phyloP scores from a whole-genome alignment of 2,329 filamentous ascomycete genomes.

The Exutisphaerella laricina region DNA sequence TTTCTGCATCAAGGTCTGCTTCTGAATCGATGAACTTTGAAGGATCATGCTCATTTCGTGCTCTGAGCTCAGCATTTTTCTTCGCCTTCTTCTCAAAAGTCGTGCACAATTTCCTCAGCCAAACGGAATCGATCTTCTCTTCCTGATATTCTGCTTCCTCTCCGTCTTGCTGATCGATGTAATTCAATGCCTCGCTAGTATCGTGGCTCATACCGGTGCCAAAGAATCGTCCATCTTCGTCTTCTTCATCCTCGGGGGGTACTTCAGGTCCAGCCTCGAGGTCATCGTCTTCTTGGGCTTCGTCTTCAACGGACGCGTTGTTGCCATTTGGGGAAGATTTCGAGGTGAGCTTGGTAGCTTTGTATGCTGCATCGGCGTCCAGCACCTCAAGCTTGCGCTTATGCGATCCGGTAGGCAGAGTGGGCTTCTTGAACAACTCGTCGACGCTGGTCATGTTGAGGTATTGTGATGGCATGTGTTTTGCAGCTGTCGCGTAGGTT shows the following conservation, averaged over 20 bases:
- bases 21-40: slow-evolving; percentile 78
- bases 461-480: too few species aligned
- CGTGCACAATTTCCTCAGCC: slow-evolving; percentile 75
- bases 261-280: slow-evolving; percentile 34
- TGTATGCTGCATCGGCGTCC: slow-evolving; percentile 54
- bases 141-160: slow-evolving; percentile 45
- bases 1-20: slow-evolving; percentile 81
- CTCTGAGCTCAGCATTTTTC: slow-evolving; percentile 83
- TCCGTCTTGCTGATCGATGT: slow-evolving; percentile 64
- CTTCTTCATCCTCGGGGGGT: slow-evolving; percentile 54
- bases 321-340: slow-evolving; percentile 44
- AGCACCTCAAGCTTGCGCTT: slow-evolving; percentile 57
- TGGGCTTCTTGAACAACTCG: slow-evolving; percentile 57
- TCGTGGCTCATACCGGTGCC: slow-evolving; percentile 80
- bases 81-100: slow-evolving; percentile 87
- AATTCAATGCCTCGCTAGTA: slow-evolving; percentile 80
- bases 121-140: slow-evolving; percentile 75
- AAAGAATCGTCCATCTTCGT: slow-evolving; percentile 93
- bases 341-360: slow-evolving; percentile 50
- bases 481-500: too few species aligned
- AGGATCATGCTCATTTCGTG: slow-evolving; percentile 74
- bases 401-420: slow-evolving; percentile 34
- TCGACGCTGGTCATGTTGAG: slow-evolving; percentile 55
- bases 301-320: slow-evolving; percentile 46
- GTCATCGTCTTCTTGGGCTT: slow-evolving; percentile 51